Base-by-base conservation (phyloP, 768 basidiomycete species). In the Russula virescens region DNA sequence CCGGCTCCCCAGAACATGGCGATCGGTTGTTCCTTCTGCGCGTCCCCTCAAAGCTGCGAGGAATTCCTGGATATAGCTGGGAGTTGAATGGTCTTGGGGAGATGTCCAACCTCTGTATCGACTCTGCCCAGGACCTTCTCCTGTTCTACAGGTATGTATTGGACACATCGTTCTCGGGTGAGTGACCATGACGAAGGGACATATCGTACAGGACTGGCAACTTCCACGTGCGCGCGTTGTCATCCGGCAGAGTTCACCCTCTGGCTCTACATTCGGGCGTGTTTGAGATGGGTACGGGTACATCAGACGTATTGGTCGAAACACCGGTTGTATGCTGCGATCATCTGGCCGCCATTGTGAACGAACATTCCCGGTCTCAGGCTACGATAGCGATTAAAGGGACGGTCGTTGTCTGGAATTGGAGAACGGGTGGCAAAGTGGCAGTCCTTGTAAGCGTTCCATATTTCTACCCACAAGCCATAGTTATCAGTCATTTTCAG, bases 101-200 rank as follows among this genome's bases (percentile, higher is more conserved):
- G 52, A 55, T 63, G 40, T 48, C 46, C 13, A 43, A 55, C 31
- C 19, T 63, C 21, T 59, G 58, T 42, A 63, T 63, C 28, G 62
- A 63, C 34, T 31, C 62, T 34, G 52, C 62, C 8, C 62, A 63
- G 53, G 58, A 60, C 13, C 62, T 63, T 38, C 62, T 63, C 38
- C 51, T 63, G 18, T 54, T 54, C 23, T 28, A 43, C 21, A 58
- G 62, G 62, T 63, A 19, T 28, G 62, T 42, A 26, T 11, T 38
- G 13, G 31, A 13, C 9, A 34, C 1, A 38, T 23, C 34, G 31
- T n/a, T 38, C 19, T 9, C 10, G 18, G 5, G 28, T 40, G 23
- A 38, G 55, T 26, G 31, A 35, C 16, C 19, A 16, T 53, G 23
- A 53, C 31, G 28, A 31, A n/a, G 13, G 8, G 5, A 3, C 1